Conservation (phyloP, 306 rosid species). For the Prosopis cineraria region DNA sequence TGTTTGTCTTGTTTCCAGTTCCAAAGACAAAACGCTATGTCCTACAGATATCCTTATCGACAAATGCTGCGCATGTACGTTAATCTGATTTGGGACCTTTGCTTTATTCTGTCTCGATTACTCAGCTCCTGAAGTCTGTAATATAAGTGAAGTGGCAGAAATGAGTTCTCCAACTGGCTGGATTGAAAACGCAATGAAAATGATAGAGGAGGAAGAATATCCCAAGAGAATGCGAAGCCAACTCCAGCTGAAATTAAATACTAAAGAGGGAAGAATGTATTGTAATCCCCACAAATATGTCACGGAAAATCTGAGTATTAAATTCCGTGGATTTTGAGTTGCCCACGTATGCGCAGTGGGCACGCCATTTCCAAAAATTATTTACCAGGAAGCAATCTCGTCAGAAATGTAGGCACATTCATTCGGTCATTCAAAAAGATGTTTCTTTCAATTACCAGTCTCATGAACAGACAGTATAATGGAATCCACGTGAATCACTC, state of each 20-base stretch:
- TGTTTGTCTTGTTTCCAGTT: not conserved
- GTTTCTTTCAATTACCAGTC: not conserved
- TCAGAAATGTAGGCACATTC: not conserved
- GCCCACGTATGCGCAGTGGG: conserved; percentile 24
- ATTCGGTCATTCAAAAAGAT: not conserved
- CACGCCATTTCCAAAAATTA: not conserved
- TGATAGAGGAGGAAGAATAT: not conserved
- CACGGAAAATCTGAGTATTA: not conserved
- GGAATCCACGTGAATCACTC: not conserved
- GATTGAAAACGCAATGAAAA: not conserved
- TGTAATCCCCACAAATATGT: not conserved
- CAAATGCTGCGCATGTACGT: not conserved
- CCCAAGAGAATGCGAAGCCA: not conserved
- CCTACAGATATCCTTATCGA: not conserved
- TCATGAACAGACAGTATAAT: not conserved
- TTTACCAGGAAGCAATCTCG: not conserved
- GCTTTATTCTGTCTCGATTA: not conserved
- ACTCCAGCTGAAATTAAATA: not conserved
- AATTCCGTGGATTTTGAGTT: conserved; percentile 15
- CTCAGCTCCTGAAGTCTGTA: not conserved
- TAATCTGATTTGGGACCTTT: not conserved
- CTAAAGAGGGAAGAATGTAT: not conserved
- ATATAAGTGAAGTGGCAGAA: not conserved
- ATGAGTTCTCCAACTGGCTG: not conserved
- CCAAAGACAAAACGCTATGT: not conserved